These are phyloP conservation scores for Podila epigama DNA, from an alignment of 192 early-diverging fungal genomes.

Conservation along the genomic window DNA sequence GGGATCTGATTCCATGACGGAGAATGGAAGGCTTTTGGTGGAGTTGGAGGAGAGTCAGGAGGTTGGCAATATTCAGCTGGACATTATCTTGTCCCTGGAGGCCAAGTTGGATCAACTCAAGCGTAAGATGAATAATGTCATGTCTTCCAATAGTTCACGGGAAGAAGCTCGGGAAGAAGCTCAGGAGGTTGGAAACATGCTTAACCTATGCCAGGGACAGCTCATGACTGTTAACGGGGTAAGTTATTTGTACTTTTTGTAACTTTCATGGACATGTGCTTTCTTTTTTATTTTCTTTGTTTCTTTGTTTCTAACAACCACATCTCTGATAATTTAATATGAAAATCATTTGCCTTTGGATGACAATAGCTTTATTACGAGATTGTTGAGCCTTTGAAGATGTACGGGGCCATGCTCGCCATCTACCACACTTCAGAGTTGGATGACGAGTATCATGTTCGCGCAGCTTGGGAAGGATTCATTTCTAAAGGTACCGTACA, in stretches of 20 bases:
- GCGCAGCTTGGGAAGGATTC: conserved; percentile 42
- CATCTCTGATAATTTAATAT: no score
- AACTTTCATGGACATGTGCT: no score
- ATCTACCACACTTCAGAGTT: conserved; percentile 42
- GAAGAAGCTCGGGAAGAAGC: conserved; percentile 11
- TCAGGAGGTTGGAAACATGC: conserved; percentile 14
- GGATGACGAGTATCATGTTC: conserved; percentile 47
- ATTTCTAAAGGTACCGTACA: conserved; percentile 24
- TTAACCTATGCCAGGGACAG: conserved; percentile 27
- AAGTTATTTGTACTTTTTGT: not conserved
- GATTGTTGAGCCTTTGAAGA: conserved; percentile 35
- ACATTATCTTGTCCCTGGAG: conserved; percentile 29
- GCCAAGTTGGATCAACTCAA: conserved; percentile 6
- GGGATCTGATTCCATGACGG: conserved; percentile 50
- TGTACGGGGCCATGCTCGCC: conserved; percentile 47
- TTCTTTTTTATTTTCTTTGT: no score
- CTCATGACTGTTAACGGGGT: conserved; percentile 22
- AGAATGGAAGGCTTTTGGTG: conserved; percentile 56
- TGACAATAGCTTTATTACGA: conserved; percentile 29
- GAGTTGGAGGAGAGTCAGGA: conserved; percentile 66
- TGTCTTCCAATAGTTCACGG: not conserved
- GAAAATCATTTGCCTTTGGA: no score
- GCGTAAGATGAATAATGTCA: not conserved
- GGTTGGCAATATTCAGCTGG: conserved; percentile 66
- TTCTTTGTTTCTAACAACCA: no score